These are phyloP conservation scores for Porcisia hertigi DNA, from an alignment of 208 protist genomes.

Conservation along the genomic window DNA sequence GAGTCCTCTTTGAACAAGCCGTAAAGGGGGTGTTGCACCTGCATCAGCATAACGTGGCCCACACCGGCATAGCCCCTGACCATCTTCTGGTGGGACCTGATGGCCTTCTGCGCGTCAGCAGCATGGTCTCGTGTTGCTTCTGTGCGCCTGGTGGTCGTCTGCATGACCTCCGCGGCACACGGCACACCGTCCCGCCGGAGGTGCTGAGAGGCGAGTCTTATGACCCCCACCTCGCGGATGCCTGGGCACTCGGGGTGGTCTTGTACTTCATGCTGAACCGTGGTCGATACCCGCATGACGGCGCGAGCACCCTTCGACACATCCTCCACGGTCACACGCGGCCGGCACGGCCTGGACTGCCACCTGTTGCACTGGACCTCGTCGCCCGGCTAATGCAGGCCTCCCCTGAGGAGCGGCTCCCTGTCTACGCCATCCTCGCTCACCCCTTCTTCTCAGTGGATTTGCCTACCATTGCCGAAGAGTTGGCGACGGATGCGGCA, in stretches of 20 bases:
- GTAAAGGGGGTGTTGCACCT: constrained; percentile 76
- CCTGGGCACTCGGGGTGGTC: constrained; percentile 83
- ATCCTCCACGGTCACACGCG: constrained; percentile 72
- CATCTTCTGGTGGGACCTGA: constrained; percentile 77
- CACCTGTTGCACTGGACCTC: constrained; percentile 56
- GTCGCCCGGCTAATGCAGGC: constrained; percentile 58
- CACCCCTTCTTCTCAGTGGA: constrained; percentile 62
- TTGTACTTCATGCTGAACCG: constrained; percentile 89
- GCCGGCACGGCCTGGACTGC: constrained; percentile 40
- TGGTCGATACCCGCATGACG: constrained; percentile 85
- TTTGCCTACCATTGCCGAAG: constrained; percentile 26
- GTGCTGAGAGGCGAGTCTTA: constrained; percentile 66
- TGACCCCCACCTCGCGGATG: constrained; percentile 79
- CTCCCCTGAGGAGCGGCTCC: constrained; percentile 56
- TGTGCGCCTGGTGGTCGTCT: constrained; percentile 48
- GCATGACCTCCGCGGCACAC: constrained; percentile 71
- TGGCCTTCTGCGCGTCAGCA: constrained; percentile 69
- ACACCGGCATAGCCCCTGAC: constrained; percentile 84
- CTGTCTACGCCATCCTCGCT: constrained; percentile 56
- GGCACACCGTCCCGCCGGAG: constrained; percentile 87
- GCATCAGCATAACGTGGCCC: constrained; percentile 71
- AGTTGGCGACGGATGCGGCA: constrained; percentile 9
- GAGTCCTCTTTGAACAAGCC: constrained; percentile 64
- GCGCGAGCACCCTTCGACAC: constrained; percentile 86
- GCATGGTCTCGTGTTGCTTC: constrained; percentile 72